Evolutionary conservation across 257 asterid species (phyloP), one percentile per base, ranked within the genome.

Genomic region (Fraxinus quadrangulata): DNA sequence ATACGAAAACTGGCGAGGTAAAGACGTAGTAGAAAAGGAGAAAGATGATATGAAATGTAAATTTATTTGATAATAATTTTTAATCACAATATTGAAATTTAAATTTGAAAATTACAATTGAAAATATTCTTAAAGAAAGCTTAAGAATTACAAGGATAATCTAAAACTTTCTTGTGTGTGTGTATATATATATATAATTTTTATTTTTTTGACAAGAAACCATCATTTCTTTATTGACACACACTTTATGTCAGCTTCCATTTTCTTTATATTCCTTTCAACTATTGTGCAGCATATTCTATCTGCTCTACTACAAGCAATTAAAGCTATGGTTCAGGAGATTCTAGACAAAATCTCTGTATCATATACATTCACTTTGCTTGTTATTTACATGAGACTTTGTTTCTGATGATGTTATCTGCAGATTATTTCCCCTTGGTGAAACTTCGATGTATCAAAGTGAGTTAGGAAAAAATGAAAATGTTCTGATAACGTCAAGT

Each of bases 401-500:
- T 45, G 61, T 79, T 23, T 59, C 76, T 70, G 47, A 37, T n/a
- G 67, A 70, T 77, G 80, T 69, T 75, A 10, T 77, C 45, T 83
- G 87, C 92, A 91, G 97, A 78, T 86, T 86, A 74, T 91, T 86
- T 84, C 79, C 97, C 75, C 80, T 84, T 33, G 81, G 70, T 71
- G 91, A 85, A 51, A 76, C 78, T 4, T 80, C 83, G 74, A 76
- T 67, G 24, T 39, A 75, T 77, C 86, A 79, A 76, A 85, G 77
- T 51, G 83, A 79, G 66, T 74, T 79, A 33, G 87, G 80, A 72
- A 80, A 82, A 79, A 85, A 78, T 68, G 87, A 87, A 73, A 79
- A 87, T 80, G 67, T 90, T 85, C 82, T 94, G 84, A 79, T 94
- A 75, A 88, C 98, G 51, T 89, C 97, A 81, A 92, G 97, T 79